These are phyloP conservation scores for Ophiocordyceps unilateralis DNA, from an alignment of 2,329 filamentous ascomycete species.

Conservation along the genomic window DNA sequence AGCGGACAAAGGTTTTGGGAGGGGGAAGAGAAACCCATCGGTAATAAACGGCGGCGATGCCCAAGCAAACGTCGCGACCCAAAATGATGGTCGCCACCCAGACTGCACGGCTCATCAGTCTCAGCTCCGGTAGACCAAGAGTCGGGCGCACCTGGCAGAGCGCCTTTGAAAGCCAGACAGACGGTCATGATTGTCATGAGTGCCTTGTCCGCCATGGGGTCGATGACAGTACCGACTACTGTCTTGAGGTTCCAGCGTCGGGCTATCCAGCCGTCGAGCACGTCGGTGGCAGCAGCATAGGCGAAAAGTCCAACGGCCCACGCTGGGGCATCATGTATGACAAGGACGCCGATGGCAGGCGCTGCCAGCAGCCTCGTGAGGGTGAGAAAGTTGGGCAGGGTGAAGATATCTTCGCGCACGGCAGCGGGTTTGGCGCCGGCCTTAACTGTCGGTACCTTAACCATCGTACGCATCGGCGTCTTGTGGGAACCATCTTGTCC, in stretches of 20 bases:
- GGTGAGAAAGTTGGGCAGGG: constrained; percentile 84
- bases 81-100: constrained; percentile 86
- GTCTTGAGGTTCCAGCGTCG: constrained; percentile 76
- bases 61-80: constrained; percentile 70
- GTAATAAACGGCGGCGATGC: constrained; percentile 80
- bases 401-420: constrained; percentile 82
- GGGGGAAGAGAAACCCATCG: constrained; percentile 86
- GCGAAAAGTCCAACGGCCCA: constrained; percentile 74
- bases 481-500: neutral
- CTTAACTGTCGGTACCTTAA: neutral
- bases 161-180: constrained; percentile 66
- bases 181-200: constrained; percentile 89
- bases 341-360: constrained; percentile 73
- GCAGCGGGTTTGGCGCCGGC: neutral
- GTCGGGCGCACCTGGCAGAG: constrained; percentile 49
- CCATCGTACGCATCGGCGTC: neutral
- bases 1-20: constrained; percentile 79
- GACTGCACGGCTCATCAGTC: constrained; percentile 24
- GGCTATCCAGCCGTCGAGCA: constrained; percentile 89
- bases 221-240: constrained; percentile 85
- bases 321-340: constrained; percentile 65
- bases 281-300: constrained; percentile 81
- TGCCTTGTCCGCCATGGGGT: constrained; percentile 92
- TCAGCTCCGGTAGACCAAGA: neutral
- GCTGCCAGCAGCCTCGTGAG: constrained; percentile 70